phyloP scores from a whole-genome alignment of 2,329 filamentous ascomycete genomes.

The Pyrenophora teres region DNA sequence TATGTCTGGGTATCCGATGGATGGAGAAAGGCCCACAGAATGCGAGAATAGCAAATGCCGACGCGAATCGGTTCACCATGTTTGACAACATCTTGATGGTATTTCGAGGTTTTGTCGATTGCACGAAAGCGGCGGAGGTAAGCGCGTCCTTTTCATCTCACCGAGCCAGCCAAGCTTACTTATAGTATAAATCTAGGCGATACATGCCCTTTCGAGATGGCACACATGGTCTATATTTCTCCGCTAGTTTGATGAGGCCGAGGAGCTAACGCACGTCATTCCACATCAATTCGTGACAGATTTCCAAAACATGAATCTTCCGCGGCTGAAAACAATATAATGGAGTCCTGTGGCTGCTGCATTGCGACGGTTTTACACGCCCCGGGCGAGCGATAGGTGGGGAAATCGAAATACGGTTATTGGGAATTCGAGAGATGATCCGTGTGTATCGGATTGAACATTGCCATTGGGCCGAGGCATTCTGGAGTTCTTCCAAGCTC shows the following conservation, averaged over 20 bases:
- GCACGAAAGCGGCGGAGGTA: neutral
- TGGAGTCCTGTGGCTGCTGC: neutral
- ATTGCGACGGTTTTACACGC: neutral
- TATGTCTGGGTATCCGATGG: neutral
- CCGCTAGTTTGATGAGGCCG: slow-evolving; percentile 7
- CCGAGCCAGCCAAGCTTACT: neutral
- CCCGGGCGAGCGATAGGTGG: no score
- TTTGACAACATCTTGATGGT: slow-evolving; percentile 3
- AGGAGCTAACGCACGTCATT: neutral
- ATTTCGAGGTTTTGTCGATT: neutral
- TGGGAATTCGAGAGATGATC: no score
- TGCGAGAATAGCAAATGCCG: slow-evolving; percentile 6
- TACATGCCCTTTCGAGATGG: neutral
- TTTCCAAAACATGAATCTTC: neutral
- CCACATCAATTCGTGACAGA: slow-evolving; percentile 4
- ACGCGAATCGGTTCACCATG: slow-evolving; percentile 1
- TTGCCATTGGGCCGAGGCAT: no score
- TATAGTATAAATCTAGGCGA: neutral
- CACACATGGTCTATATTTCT: neutral
- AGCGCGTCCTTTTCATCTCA: neutral
- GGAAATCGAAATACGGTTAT: no score
- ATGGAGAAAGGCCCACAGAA: neutral
- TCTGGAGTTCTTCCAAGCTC: no score
- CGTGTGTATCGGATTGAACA: no score
- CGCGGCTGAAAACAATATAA: neutral